phyloP scores from a whole-genome alignment of 1,139 yeast species.

The Geotrichum bryndzae region DNA sequence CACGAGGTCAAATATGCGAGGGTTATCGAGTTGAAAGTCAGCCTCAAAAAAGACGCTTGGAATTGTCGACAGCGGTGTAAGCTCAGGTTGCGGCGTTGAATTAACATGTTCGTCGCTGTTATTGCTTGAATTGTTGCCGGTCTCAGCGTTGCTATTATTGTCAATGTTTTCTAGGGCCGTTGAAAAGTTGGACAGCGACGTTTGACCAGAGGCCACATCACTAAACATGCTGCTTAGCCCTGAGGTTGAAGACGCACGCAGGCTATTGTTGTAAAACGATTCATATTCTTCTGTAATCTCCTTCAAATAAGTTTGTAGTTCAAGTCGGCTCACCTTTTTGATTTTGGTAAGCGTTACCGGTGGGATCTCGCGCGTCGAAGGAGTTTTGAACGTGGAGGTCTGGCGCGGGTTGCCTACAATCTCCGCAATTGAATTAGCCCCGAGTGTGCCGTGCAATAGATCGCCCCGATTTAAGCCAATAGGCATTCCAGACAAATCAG shows the following conservation, averaged over 20 bases:
- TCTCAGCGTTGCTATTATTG: conserved; percentile 5
- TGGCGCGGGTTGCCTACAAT: conserved; percentile 47
- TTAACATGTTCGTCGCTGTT: conserved; percentile 8
- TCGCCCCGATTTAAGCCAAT: conserved; percentile 22
- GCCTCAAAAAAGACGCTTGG: conserved; percentile 65
- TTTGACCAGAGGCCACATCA: conserved; percentile 8
- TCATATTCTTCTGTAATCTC: conserved; percentile 51
- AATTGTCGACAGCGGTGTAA: conserved; percentile 39
- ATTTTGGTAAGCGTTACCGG: conserved; percentile 65
- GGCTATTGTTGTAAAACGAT: conserved; percentile 35
- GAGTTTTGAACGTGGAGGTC: conserved; percentile 44
- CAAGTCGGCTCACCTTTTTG: conserved; percentile 45
- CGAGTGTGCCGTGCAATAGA: conserved; percentile 48
- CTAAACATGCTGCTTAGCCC: conserved; percentile 1
- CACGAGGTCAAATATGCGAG: conserved; percentile 72
- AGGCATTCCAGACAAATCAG: conserved; percentile 17
- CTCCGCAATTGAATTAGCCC: conserved; percentile 74
- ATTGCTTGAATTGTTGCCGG: conserved; percentile 11
- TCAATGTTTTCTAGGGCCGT: conserved; percentile 10
- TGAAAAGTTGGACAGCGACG: conserved; percentile 11
- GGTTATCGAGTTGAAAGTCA: conserved; percentile 79
- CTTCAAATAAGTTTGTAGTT: conserved; percentile 44
- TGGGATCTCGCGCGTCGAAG: conserved; percentile 80
- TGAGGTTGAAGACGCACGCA: background rate
- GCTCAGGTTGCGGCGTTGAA: conserved; percentile 19